phyloP scores from a whole-genome alignment of 163 green algal species.

The Chlorella variabilis region DNA sequence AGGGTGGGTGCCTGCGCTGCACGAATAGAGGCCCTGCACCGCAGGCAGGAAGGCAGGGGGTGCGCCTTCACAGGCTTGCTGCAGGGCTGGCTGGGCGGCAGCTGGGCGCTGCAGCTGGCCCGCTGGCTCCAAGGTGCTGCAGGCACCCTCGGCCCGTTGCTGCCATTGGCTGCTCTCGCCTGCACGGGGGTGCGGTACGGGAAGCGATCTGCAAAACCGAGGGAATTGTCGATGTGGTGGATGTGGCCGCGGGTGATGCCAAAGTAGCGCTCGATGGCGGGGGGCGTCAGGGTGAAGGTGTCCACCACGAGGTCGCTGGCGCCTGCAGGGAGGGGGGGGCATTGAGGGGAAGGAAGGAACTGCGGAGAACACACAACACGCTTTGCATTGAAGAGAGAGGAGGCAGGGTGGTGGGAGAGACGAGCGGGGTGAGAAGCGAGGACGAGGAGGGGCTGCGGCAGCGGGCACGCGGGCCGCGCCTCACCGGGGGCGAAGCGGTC shows the following conservation, averaged over 20 bases:
- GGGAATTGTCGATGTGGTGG: constrained; percentile 72
- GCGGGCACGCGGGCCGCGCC: not conserved
- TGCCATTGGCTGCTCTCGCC: not conserved
- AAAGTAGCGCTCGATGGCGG: constrained; percentile 68
- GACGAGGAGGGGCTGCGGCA: not conserved
- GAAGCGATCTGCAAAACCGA: constrained; percentile 64
- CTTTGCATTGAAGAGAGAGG: no score
- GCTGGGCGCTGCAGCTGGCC: no score
- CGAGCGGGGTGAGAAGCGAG: no score
- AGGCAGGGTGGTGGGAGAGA: no score
- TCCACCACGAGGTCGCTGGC: constrained; percentile 63
- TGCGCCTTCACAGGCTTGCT: not conserved
- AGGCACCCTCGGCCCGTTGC: no score
- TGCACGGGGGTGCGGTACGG: constrained; percentile 56
- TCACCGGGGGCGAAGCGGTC: constrained; percentile 67
- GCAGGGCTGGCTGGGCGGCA: no score
- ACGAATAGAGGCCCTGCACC: constrained; percentile 58
- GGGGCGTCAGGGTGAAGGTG: constrained; percentile 60
- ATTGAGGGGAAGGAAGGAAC: no score
- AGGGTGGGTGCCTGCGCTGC: constrained; percentile 65
- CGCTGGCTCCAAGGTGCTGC: not conserved
- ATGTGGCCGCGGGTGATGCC: constrained; percentile 69
- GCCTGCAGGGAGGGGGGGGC: no score
- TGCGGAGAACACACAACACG: no score
- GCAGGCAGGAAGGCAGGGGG: not conserved